Evolutionary conservation across 2,329 filamentous ascomycete species (phyloP).

Genomic region (Onygenales sp.): DNA sequence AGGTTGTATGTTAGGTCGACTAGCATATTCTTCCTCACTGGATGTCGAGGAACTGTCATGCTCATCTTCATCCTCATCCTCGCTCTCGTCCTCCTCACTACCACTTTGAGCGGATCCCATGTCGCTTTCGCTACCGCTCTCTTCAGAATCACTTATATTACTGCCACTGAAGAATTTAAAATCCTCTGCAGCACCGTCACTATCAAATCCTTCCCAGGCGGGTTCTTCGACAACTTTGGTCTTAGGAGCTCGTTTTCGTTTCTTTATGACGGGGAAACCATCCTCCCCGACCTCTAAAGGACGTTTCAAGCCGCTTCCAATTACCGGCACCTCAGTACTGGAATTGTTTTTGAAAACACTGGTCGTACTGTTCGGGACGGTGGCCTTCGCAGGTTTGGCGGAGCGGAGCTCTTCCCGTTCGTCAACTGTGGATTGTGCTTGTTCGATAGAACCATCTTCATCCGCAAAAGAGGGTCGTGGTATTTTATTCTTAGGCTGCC

Average conservation of each 20-base stretch:
- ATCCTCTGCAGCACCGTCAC: slow-evolving; percentile 30
- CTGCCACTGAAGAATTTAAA: slow-evolving; percentile 23
- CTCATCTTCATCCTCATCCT: slow-evolving; percentile 19
- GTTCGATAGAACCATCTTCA: slow-evolving; percentile 11
- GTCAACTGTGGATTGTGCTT: background rate
- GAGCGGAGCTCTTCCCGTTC: background rate
- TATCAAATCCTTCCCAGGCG: slow-evolving; percentile 37
- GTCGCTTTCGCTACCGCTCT: slow-evolving; percentile 21
- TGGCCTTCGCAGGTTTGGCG: background rate
- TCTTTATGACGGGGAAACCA: slow-evolving; percentile 72
- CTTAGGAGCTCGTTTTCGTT: slow-evolving; percentile 47
- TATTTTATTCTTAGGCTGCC: slow-evolving; percentile 51
- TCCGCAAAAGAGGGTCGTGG: slow-evolving; percentile 7
- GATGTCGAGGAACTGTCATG: slow-evolving; percentile 22
- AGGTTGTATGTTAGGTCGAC: slow-evolving; percentile 20
- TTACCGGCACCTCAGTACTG: too few relatives aligned
- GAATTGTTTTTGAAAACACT: background rate
- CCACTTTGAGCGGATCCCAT: slow-evolving; percentile 20
- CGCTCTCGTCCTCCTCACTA: slow-evolving; percentile 13
- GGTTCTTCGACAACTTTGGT: slow-evolving; percentile 31
- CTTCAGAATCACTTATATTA: slow-evolving; percentile 9
- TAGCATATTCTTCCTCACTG: slow-evolving; percentile 15
- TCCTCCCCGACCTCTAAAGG: slow-evolving; percentile 71
- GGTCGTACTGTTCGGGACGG: background rate
- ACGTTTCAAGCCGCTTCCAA: slow-evolving; percentile 74